Conservation (phyloP, 108 stramenopile species). For the Skeletonema costatum region DNA sequence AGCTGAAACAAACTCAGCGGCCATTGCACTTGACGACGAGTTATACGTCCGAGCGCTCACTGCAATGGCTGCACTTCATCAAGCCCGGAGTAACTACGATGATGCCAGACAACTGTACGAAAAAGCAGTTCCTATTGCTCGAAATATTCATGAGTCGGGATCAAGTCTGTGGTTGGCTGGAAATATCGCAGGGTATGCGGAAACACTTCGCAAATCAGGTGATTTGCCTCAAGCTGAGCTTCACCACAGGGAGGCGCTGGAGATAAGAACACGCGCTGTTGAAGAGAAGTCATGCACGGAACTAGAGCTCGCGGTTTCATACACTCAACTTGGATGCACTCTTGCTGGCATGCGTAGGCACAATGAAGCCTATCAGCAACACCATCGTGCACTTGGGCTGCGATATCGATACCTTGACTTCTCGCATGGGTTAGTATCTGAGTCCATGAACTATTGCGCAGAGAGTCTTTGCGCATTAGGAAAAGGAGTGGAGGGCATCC, state of each 20-base stretch:
- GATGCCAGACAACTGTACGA: constrained; percentile 43
- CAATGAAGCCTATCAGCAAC: constrained; percentile 46
- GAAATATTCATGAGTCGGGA: constrained; percentile 51
- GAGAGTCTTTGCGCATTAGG: constrained; percentile 51
- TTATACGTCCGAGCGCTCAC: constrained; percentile 46
- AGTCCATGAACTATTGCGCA: constrained; percentile 54
- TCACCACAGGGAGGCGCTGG: constrained; percentile 47
- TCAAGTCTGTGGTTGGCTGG: constrained; percentile 51
- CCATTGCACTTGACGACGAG: constrained; percentile 29
- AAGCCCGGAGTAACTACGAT: constrained; percentile 47
- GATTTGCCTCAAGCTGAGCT: constrained; percentile 49
- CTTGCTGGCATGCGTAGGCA: constrained; percentile 40
- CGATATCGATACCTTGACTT: constrained; percentile 51
- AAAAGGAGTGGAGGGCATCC: constrained; percentile 48
- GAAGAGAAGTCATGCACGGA: constrained; percentile 50
- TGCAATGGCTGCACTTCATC: constrained; percentile 43
- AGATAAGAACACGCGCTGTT: constrained; percentile 45
- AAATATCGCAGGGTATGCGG: constrained; percentile 53
- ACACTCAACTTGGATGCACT: constrained; percentile 54
- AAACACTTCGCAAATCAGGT: constrained; percentile 47
- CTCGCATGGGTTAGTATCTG: constrained; percentile 48
- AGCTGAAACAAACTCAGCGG: constrained; percentile 24
- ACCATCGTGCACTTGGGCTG: constrained; percentile 35
- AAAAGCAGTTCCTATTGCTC: constrained; percentile 49
- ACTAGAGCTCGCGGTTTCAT: constrained; percentile 53